Evolutionary conservation across 805 yeast species (phyloP).

Genomic region (Tetrapisispora iriomotensis): DNA sequence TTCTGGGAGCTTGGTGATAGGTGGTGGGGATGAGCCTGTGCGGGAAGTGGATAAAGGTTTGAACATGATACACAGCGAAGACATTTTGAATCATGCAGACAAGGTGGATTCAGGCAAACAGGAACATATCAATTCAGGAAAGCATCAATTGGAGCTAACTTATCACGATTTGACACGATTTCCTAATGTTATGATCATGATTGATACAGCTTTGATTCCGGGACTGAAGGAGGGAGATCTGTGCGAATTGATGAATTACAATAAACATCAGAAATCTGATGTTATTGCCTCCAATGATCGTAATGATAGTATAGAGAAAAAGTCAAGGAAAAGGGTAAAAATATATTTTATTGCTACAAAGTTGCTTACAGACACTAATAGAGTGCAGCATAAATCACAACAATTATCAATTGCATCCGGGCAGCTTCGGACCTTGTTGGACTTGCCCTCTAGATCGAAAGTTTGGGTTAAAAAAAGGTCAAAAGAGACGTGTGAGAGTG

Average conservation of each 20-base stretch:
- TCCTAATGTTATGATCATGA: constrained; percentile 47
- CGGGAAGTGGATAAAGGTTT: no score
- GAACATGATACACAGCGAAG: no score
- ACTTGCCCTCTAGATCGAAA: constrained; percentile 55
- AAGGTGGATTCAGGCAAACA: no score
- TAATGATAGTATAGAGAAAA: neutral
- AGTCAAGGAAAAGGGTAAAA: constrained; percentile 4
- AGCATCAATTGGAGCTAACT: constrained; percentile 17
- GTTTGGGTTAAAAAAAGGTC: constrained; percentile 47
- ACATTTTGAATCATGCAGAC: no score
- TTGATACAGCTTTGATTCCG: constrained; percentile 51
- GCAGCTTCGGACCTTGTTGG: constrained; percentile 49
- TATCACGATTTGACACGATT: constrained; percentile 57
- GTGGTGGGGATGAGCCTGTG: no score
- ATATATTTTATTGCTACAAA: constrained; percentile 11
- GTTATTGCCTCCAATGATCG: neutral
- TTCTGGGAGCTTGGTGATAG: constrained; percentile 19
- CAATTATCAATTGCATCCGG: constrained; percentile 51
- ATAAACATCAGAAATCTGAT: constrained; percentile 14
- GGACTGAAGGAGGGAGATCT: constrained; percentile 66
- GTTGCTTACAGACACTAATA: neutral
- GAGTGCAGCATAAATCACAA: constrained; percentile 1
- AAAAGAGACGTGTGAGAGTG: constrained; percentile 43
- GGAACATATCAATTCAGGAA: no score
- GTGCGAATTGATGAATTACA: constrained; percentile 54